A percentile compares a stretch with the other conserved stretches of the same genome.
These are phyloP conservation scores for Aspergillus diversus DNA, from an alignment of 495 filamentous ascomycete genomes.

Conservation along the genomic window DNA sequence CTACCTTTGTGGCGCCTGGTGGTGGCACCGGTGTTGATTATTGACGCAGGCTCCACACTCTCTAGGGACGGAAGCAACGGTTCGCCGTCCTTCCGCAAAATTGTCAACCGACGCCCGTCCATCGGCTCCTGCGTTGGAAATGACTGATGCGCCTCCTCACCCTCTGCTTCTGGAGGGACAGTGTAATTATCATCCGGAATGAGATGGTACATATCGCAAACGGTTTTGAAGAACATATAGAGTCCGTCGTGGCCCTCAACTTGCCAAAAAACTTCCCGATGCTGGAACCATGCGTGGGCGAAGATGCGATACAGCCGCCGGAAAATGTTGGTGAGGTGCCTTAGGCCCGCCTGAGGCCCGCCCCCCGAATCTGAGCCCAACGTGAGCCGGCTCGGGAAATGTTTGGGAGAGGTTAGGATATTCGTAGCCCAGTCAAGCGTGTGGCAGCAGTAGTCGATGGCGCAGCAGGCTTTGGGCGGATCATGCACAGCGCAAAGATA, in stretches of 20 bases:
- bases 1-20: constrained; percentile 74
- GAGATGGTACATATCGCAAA: constrained; percentile 86
- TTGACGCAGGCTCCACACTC: constrained; percentile 39
- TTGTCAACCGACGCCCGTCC: constrained; percentile 50
- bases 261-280: constrained; percentile 92
- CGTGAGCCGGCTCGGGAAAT: constrained; percentile 87
- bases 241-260: constrained; percentile 87
- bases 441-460: constrained; percentile 98
- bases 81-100: constrained; percentile 43
- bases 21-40: constrained; percentile 61
- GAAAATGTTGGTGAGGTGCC: constrained; percentile 92
- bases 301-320: constrained; percentile 94
- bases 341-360: constrained; percentile 63
- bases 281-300: constrained; percentile 98
- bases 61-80: constrained; percentile 27
- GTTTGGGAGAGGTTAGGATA: constrained; percentile 83
- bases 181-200: constrained; percentile 95
- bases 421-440: constrained; percentile 97
- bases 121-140: constrained; percentile 33
- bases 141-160: constrained; percentile 55
- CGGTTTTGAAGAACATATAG: constrained; percentile 95
- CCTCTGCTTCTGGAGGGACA: constrained; percentile 90
- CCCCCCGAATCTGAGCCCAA: constrained; percentile 66
- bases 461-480: constrained; percentile 90
- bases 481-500: constrained; percentile 98